Evolutionary conservation across 768 basidiomycete genomes (phyloP).

Genomic region (Hericium coralloides): DNA sequence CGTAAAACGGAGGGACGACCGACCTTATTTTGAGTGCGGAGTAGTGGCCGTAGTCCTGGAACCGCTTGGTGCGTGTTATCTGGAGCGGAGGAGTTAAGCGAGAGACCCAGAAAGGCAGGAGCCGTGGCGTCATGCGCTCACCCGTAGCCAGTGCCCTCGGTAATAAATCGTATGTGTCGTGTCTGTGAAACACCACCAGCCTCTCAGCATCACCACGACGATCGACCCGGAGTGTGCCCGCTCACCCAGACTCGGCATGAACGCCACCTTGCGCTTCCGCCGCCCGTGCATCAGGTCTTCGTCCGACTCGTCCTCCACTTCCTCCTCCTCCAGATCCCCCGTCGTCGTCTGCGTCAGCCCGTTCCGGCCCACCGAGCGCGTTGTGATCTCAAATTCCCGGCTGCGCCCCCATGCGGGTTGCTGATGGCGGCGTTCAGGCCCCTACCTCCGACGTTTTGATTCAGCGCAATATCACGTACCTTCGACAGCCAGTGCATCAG

Average conservation of each 20-base stretch:
- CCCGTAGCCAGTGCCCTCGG: constrained; percentile 81
- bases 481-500: constrained; percentile 87
- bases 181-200: constrained; percentile 33
- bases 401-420: constrained; percentile 89
- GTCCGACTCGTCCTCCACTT: constrained; percentile 47
- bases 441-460: neutral
- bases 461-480: constrained; percentile 28
- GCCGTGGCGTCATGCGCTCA: constrained; percentile 25
- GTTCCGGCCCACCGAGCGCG: constrained; percentile 58
- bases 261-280: constrained; percentile 70
- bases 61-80: constrained; percentile 77
- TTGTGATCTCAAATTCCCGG: constrained; percentile 85
- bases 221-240: constrained; percentile 13
- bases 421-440: constrained; percentile 26
- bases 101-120: constrained; percentile 9
- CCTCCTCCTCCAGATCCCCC: constrained; percentile 73
- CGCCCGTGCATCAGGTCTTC: constrained; percentile 60
- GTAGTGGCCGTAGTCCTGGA: constrained; percentile 67
- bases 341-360: constrained; percentile 58
- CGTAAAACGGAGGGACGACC: constrained; percentile 14
- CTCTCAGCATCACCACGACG: constrained; percentile 5
- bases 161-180: constrained; percentile 88
- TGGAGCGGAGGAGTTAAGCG: constrained; percentile 19
- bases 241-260: constrained; percentile 78
- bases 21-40: constrained; percentile 77